phyloP scores from a whole-genome alignment of 257 asterid species.

The Penstemon newberryi region DNA sequence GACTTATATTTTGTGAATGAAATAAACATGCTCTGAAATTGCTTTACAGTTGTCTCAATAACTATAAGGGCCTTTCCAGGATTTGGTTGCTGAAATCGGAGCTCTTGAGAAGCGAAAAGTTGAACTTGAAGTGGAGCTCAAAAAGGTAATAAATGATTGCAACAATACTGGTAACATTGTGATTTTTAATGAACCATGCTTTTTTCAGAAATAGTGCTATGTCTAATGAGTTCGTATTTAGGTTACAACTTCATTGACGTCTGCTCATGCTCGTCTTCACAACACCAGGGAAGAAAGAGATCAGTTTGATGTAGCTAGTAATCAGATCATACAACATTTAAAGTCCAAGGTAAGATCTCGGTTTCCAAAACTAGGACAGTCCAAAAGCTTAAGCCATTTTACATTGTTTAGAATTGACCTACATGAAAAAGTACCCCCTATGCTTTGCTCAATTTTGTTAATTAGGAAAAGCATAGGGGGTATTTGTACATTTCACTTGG shows the following conservation, averaged over 20 bases:
- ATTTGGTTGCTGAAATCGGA: conserved; percentile 57
- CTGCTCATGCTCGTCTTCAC: conserved; percentile 67
- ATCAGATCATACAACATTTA: conserved; percentile 72
- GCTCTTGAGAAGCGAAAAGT: conserved; percentile 60
- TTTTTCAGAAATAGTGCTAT: conserved; percentile 26
- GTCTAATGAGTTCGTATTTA: conserved; percentile 35
- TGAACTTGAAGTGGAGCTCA: conserved; percentile 74
- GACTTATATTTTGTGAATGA: not conserved
- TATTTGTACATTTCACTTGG: too few relatives aligned
- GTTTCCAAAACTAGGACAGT: not conserved
- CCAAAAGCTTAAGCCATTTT: not conserved
- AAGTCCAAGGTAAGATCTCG: conserved; percentile 53
- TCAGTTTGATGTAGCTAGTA: conserved; percentile 88
- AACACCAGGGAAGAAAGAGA: conserved; percentile 88
- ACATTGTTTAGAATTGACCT: too few relatives aligned
- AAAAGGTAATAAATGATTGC: conserved; percentile 43
- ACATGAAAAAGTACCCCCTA: too few relatives aligned
- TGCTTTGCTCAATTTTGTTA: too few relatives aligned
- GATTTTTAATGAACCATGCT: conserved; percentile 22
- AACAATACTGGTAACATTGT: conserved; percentile 18
- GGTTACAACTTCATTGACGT: conserved; percentile 64
- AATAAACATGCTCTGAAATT: not conserved
- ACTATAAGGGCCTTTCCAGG: conserved; percentile 54
- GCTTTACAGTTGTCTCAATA: conserved; percentile 1
- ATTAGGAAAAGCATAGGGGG: too few relatives aligned